phyloP scores from a whole-genome alignment of 305 asterid species.

The Fraxinus sp. region DNA sequence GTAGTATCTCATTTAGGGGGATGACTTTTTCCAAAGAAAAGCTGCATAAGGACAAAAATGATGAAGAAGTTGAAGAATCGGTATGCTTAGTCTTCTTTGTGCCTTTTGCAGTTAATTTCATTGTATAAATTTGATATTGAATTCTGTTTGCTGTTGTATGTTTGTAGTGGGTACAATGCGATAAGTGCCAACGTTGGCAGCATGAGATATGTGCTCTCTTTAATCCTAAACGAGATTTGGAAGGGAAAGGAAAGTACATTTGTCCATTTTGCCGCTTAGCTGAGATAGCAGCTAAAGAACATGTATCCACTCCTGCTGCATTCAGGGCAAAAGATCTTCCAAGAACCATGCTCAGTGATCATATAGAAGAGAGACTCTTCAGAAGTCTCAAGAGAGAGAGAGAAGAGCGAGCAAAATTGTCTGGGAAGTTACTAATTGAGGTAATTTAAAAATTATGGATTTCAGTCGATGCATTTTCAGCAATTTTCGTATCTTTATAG shows the following conservation, averaged over 20 bases:
- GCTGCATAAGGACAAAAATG: constrained; percentile 48
- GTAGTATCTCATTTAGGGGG: constrained; percentile 46
- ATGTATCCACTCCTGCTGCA: constrained; percentile 39
- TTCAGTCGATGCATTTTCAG: constrained; percentile 7
- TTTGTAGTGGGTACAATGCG: constrained; percentile 79
- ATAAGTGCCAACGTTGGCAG: constrained; percentile 68
- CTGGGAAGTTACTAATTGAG: constrained; percentile 51
- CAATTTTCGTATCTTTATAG: constrained; percentile 3
- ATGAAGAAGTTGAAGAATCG: constrained; percentile 45
- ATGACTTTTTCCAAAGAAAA: constrained; percentile 42
- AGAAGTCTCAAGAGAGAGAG: constrained; percentile 58
- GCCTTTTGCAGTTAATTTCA: constrained; percentile 23
- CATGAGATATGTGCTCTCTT: constrained; percentile 80
- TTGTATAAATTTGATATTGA: constrained; percentile 1
- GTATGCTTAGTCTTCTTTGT: constrained; percentile 42
- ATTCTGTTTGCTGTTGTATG: constrained; percentile 25
- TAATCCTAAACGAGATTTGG: constrained; percentile 52
- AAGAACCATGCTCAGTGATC: constrained; percentile 70
- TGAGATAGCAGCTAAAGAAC: constrained; percentile 43
- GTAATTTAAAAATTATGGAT: constrained; percentile 31
- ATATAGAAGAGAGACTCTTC: constrained; percentile 66
- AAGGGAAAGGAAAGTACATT: constrained; percentile 50
- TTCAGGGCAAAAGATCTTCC: constrained; percentile 66
- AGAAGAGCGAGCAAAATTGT: constrained; percentile 50
- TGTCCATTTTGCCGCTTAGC: constrained; percentile 67